Percentiles rank a stretch among this genome's conserved stretches.
phyloP scores from a whole-genome alignment of 306 rosid genomes.

The Fragaria nilgerrensis region DNA sequence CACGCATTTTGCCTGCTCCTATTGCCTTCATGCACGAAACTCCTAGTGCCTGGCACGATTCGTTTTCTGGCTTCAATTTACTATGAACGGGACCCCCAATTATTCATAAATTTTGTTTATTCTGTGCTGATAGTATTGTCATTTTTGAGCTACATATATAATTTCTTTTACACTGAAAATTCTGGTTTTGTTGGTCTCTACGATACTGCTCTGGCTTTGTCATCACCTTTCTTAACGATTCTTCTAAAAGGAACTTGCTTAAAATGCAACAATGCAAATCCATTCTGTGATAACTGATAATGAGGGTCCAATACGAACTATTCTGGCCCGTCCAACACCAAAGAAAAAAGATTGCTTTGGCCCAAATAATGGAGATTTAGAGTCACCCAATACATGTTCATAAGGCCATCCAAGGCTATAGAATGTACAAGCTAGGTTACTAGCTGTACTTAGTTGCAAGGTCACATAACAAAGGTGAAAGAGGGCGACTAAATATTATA shows the following conservation, averaged over 20 bases:
- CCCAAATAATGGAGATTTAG: not conserved
- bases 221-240: not conserved
- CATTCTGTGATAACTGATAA: not conserved
- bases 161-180: too few species aligned
- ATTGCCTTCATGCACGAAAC: slow-evolving; percentile 40
- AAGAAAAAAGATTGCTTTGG: not conserved
- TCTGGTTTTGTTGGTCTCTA: not conserved
- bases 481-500: too few species aligned
- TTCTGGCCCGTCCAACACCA: not conserved
- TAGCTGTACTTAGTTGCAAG: not conserved
- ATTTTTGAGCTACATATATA: not conserved
- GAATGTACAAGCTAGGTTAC: not conserved
- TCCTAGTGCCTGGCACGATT: not conserved
- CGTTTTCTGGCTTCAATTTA: not conserved
- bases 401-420: not conserved
- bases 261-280: not conserved
- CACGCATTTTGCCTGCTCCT: not conserved
- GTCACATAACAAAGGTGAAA: not conserved
- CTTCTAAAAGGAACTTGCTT: not conserved
- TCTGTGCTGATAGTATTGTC: not conserved
- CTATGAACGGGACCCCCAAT: not conserved
- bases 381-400: not conserved
- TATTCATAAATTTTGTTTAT: not conserved
- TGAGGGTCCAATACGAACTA: not conserved
- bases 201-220: not conserved